Evolutionary conservation across 176 grass and related monocot genomes (phyloP).

Genomic region (Rhynchospora breviuscula): DNA sequence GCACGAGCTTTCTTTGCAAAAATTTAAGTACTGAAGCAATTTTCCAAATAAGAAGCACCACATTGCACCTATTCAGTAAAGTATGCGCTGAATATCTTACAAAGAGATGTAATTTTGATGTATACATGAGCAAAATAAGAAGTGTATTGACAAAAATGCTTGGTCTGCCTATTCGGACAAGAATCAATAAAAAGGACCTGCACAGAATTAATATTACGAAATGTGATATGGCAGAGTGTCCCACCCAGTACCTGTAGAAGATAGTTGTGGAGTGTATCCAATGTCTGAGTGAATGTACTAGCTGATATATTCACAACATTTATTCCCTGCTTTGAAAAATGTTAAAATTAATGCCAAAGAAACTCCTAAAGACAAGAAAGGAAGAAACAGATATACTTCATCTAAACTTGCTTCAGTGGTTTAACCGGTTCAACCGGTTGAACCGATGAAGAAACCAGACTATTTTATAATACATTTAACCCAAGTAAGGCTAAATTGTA

Average conservation of each 20-base stretch:
- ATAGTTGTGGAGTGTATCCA: conserved; percentile 85
- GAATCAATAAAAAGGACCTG: neutral
- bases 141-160: neutral
- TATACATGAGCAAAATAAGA: neutral
- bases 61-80: neutral
- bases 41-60: neutral
- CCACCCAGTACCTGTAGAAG: conserved; percentile 72
- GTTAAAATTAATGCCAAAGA: conserved; percentile 7
- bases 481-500: no score
- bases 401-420: neutral
- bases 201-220: neutral
- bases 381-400: neutral
- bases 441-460: no score
- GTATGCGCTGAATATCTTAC: neutral
- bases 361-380: neutral
- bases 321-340: conserved; percentile 54
- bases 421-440: no score
- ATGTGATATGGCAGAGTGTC: neutral
- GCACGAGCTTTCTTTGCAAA: neutral
- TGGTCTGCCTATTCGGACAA: neutral
- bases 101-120: neutral
- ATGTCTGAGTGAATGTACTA: conserved; percentile 84
- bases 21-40: neutral
- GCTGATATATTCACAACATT: conserved; percentile 85
- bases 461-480: no score